Base-by-base conservation (phyloP, 805 yeast species). In the Yamadazyma tumulicola region DNA sequence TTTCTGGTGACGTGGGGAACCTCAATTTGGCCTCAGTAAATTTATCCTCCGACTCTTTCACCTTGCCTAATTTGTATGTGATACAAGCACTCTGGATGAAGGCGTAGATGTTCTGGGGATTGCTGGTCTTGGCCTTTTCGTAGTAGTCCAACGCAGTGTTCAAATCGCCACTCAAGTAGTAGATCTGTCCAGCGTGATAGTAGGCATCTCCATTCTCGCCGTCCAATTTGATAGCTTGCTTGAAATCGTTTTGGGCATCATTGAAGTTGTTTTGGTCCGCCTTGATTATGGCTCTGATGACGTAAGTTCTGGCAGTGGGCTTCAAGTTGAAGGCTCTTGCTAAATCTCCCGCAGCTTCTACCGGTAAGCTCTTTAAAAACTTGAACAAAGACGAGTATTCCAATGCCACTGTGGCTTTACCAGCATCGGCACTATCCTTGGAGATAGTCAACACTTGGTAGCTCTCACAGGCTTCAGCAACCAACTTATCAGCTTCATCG, bases 181-280 rank as follows among this genome's bases (percentile, higher is more conserved):
- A 77, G 56, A 89, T 73, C 75, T 93, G 99, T 48, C 95, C 98
- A 58, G 83, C 79, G 66, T 93, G 98, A 71, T 93, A 93, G 69
- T 81, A 85, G 47, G 83, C 76, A 54, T 93, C 96, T 21, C 93
- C 79, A 52, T 79, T 77, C 16, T 75, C 64, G 32, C 91, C 77
- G 53, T 85, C 81, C 42, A 83, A 54, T 40, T 70, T 65, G 41
- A 79, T 69, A 14, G 97, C 97, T 35, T 70, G 64, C 34, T 77
- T 75, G 53, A 93, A 88, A 61, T 81, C 84, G 30, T 64, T 59
- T 19, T 63, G 51, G 32, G 94, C 80, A 43, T 75, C 81, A 13
- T 65, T 63, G 37, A 72, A 67, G 25, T 78, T 72, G 42, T 82
- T 80, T 49, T 75, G 75, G 65, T 93, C 98, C 46, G 95, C 89